Percentiles rank a stretch among this genome's conserved stretches.
Conservation (phyloP, 495 filamentous ascomycete genomes). For the Annulohypoxylon bovei region DNA sequence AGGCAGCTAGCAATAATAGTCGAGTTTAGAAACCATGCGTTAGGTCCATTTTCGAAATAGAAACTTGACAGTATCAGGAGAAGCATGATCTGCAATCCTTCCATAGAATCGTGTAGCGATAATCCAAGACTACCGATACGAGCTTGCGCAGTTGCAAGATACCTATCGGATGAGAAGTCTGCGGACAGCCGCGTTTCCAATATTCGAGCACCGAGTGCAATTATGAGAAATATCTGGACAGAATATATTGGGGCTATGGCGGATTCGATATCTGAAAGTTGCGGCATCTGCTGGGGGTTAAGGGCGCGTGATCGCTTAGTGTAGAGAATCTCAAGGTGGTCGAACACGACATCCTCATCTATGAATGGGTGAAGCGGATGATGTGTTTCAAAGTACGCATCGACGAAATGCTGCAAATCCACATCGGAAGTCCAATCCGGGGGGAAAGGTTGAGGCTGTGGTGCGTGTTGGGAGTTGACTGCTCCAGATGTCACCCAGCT, state of each 20-base stretch:
- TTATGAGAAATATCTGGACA: slow-evolving; percentile 59
- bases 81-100: slow-evolving; percentile 55
- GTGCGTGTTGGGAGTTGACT: background rate
- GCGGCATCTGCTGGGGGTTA: slow-evolving; percentile 37
- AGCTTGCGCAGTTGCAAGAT: slow-evolving; percentile 55
- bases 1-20: slow-evolving; percentile 56
- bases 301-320: slow-evolving; percentile 34
- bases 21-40: slow-evolving; percentile 60
- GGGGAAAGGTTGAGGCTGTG: slow-evolving; percentile 9
- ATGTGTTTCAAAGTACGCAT: slow-evolving; percentile 55
- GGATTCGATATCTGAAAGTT: slow-evolving; percentile 30
- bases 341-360: slow-evolving; percentile 53
- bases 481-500: slow-evolving; percentile 8
- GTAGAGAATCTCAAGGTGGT: slow-evolving; percentile 45
- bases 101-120: slow-evolving; percentile 51
- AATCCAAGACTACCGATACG: slow-evolving; percentile 46
- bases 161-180: slow-evolving; percentile 57
- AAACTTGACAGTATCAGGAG: slow-evolving; percentile 59
- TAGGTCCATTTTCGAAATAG: slow-evolving; percentile 56
- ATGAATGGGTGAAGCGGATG: slow-evolving; percentile 58
- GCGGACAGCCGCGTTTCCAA: slow-evolving; percentile 53
- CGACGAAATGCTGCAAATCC: slow-evolving; percentile 22
- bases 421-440: slow-evolving; percentile 8
- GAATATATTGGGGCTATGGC: slow-evolving; percentile 13
- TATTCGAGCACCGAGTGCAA: slow-evolving; percentile 55